These are phyloP conservation scores for Quaeritorhiza haematococci DNA, from an alignment of 371 early-diverging fungal genomes.

Conservation along the genomic window DNA sequence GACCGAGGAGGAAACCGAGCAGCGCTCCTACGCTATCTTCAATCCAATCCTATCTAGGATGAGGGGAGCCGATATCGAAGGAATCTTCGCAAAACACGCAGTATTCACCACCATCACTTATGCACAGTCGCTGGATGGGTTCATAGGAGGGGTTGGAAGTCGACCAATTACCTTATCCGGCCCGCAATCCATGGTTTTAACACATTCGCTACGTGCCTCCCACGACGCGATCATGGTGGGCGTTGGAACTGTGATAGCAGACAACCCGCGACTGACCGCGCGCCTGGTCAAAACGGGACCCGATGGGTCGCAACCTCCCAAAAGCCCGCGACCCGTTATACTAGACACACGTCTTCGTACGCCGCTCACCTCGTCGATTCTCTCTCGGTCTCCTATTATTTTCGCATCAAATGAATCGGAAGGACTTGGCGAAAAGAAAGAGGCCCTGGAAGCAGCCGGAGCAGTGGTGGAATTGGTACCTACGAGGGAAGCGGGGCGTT, in stretches of 20 bases:
- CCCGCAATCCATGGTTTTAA: slow-evolving; percentile 70
- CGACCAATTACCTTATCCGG: slow-evolving; percentile 69
- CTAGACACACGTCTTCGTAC: slow-evolving; percentile 65
- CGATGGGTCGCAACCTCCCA: background rate
- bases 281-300: slow-evolving; percentile 23
- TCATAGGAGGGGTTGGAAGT: slow-evolving; percentile 57
- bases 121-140: slow-evolving; percentile 89
- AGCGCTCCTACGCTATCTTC: too few species aligned
- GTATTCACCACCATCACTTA: slow-evolving; percentile 83
- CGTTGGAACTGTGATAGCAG: slow-evolving; percentile 74
- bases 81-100: too few species aligned
- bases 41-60: too few species aligned
- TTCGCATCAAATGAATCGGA: slow-evolving; percentile 2
- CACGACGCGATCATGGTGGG: slow-evolving; percentile 89
- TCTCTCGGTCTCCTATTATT: slow-evolving; percentile 26
- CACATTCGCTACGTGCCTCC: slow-evolving; percentile 66
- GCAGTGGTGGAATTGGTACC: background rate
- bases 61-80: too few species aligned
- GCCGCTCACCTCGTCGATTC: slow-evolving; percentile 49
- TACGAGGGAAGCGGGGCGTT: background rate
- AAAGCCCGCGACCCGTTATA: slow-evolving; percentile 79
- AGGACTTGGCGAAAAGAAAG: background rate
- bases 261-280: slow-evolving; percentile 82
- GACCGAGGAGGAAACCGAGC: too few species aligned
- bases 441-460: background rate